Base-by-base conservation (phyloP, 2,329 filamentous ascomycete genomes). In the Aureobasidium sp. region DNA sequence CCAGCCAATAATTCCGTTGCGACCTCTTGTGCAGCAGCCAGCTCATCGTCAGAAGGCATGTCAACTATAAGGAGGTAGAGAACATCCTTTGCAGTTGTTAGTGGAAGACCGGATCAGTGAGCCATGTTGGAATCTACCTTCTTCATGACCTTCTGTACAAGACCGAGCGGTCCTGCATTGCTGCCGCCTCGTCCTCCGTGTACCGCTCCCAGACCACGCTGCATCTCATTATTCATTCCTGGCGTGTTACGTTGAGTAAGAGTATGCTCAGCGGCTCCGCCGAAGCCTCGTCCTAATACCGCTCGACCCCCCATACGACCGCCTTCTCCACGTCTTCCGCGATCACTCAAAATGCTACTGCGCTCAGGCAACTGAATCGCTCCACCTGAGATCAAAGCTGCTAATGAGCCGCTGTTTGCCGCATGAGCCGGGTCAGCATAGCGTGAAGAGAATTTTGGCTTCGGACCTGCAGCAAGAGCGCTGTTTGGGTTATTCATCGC, bases 51-150 rank as follows among this genome's bases (percentile, higher is more conserved):
- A 0, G 70, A 71, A 0, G 80, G 80, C 71, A 81, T 70, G 61
- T 81, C 81, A 13, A 81, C 78, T 61, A 82, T 76, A 70, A 80
- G 76, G 59, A 82, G 64, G 65, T 81, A 82, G 32, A 82, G 64
- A 16, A 81, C 77, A 68, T 79, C 74, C 75, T 80, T 61, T 29
- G 34, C n/a, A 1, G 8, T 13, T 37, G 30, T 61, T 9, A 61
- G 47, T 30, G 5, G 4, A 3, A 5, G 8, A 10, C 3, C 5
- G 8, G 21, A 21, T 21, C 27, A 8, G 14, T n/a, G 4, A 30
- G 8, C 27, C 2, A 7, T 32, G 3, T 11, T 21, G 27, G 1
- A 11, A 51, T 16, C 5, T 44, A 62, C 60, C 49, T 68, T 66
- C 47, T 64, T 63, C 65, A 68, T 62, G 21, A 67, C 54, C 48